These are phyloP conservation scores for Ophiocordyceps unilateralis DNA, from an alignment of 2,329 filamentous ascomycete genomes.

Conservation along the genomic window DNA sequence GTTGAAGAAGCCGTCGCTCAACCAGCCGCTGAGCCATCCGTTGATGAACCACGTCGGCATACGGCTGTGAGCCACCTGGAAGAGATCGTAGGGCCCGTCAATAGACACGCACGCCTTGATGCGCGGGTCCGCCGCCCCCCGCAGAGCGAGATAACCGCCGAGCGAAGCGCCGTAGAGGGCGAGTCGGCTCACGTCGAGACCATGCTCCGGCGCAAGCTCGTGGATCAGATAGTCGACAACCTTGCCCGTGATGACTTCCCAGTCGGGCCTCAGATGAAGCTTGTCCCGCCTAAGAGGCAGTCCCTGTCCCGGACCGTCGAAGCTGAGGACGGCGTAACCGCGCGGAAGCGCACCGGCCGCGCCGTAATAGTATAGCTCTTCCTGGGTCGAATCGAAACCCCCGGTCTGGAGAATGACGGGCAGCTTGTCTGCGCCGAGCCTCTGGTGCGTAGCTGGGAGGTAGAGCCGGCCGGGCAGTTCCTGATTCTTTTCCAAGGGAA, in stretches of 20 bases:
- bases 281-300: conserved; percentile 13
- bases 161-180: conserved; percentile 20
- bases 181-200: conserved; percentile 19
- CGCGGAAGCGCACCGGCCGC: conserved; percentile 8
- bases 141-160: conserved; percentile 28
- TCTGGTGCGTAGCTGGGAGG: conserved; percentile 10
- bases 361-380: conserved; percentile 21
- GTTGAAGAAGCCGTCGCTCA: conserved; percentile 11
- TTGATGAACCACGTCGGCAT: conserved; percentile 10
- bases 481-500: conserved; percentile 18
- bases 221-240: conserved; percentile 15
- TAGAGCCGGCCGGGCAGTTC: conserved; percentile 20
- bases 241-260: conserved; percentile 14
- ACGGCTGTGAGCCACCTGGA: conserved; percentile 9
- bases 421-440: conserved; percentile 9
- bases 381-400: conserved; percentile 19
- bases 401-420: conserved; percentile 17
- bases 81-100: conserved; percentile 10
- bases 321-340: conserved; percentile 25
- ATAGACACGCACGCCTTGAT: conserved; percentile 24
- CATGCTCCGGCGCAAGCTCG: conserved; percentile 5
- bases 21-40: conserved; percentile 10
- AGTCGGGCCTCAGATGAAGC: conserved; percentile 17
- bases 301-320: conserved; percentile 29
- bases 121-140: conserved; percentile 20